These are phyloP conservation scores for Penicillium sclerotiorum DNA, from an alignment of 2,329 filamentous ascomycete genomes.

Conservation along the genomic window DNA sequence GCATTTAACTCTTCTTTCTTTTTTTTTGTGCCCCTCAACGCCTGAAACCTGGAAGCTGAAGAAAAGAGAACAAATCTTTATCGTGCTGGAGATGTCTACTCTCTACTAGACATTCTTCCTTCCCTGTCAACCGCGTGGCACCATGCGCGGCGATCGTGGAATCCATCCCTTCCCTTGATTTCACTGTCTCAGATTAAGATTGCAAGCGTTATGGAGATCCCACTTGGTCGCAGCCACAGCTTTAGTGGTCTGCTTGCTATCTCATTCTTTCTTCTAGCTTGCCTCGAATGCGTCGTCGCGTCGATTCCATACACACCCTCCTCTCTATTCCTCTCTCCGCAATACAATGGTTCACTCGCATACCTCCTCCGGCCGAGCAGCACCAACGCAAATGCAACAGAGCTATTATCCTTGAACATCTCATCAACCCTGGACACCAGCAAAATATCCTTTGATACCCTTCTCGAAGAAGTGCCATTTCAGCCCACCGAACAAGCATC, in stretches of 20 bases:
- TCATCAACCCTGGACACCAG: slow-evolving; percentile 59
- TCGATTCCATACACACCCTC: slow-evolving; percentile 77
- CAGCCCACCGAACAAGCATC: slow-evolving; percentile 46
- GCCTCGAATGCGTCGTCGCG: slow-evolving; percentile 30
- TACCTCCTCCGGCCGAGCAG: slow-evolving; percentile 70
- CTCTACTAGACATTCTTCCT: slow-evolving; percentile 3
- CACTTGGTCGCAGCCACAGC: slow-evolving; percentile 14
- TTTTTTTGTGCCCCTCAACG: too few species aligned
- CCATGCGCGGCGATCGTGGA: slow-evolving; percentile 29
- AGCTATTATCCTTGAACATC: slow-evolving; percentile 68
- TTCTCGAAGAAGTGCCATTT: slow-evolving; percentile 33
- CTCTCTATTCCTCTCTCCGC: slow-evolving; percentile 63
- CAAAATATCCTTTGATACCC: slow-evolving; percentile 36
- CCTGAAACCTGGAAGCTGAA: too few species aligned
- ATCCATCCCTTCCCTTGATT: slow-evolving; percentile 20
- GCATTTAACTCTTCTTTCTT: too few species aligned
- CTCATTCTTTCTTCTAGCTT: slow-evolving; percentile 22
- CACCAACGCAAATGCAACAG: slow-evolving; percentile 46
- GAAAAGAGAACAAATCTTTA: not conserved
- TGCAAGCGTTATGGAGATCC: slow-evolving; percentile 17
- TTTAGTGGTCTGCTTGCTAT: slow-evolving; percentile 14
- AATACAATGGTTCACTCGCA: slow-evolving; percentile 56
- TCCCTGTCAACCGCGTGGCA: slow-evolving; percentile 24
- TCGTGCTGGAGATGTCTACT: not conserved
- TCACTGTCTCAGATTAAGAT: slow-evolving; percentile 29